phyloP scores from a whole-genome alignment of 2,329 filamentous ascomycete genomes.

The Tolypocladium cylindrosporum region DNA sequence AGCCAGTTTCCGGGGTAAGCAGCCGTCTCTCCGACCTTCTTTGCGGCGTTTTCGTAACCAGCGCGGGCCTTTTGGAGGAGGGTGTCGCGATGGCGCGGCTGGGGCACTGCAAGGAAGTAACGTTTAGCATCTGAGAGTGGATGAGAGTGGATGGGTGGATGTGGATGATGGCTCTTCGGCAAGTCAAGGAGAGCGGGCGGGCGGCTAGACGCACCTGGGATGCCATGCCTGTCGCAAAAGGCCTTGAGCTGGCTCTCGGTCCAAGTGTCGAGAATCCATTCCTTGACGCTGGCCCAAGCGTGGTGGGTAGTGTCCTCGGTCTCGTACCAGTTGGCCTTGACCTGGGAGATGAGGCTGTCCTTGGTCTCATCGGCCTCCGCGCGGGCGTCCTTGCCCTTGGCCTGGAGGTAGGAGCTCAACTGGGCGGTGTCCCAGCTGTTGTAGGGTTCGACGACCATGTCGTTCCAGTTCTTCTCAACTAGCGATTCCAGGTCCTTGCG shows the following conservation, averaged over 20 bases:
- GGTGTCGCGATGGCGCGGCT: conserved; percentile 76
- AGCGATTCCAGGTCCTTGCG: conserved; percentile 88
- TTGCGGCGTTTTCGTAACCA: conserved; percentile 70
- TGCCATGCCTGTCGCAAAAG: conserved; percentile 80
- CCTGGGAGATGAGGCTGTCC: conserved; percentile 57
- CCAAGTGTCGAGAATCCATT: conserved; percentile 96
- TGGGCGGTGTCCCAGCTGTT: conserved; percentile 64
- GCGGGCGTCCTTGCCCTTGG: conserved; percentile 62
- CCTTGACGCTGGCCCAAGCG: conserved; percentile 62
- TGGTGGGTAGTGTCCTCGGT: conserved; percentile 66
- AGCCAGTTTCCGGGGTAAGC: conserved; percentile 94
- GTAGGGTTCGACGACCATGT: conserved; percentile 65
- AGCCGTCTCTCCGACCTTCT: conserved; percentile 63
- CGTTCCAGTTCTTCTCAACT: conserved; percentile 85
- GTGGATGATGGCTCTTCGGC: not conserved
- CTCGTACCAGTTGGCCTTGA: conserved; percentile 68
- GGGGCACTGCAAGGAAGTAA: conserved; percentile 45
- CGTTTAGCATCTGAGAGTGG: not conserved
- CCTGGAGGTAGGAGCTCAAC: conserved; percentile 56
- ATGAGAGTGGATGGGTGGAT: not conserved
- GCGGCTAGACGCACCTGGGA: conserved; percentile 47
- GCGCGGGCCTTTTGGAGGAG: conserved; percentile 68
- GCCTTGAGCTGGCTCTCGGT: conserved; percentile 87
- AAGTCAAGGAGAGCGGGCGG: not conserved
- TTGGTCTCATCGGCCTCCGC: conserved; percentile 57